Percentiles rank a stretch among this genome's conserved stretches.
These are phyloP conservation scores for Ilex aquifolium DNA, from an alignment of 257 asterid species.

Conservation along the genomic window DNA sequence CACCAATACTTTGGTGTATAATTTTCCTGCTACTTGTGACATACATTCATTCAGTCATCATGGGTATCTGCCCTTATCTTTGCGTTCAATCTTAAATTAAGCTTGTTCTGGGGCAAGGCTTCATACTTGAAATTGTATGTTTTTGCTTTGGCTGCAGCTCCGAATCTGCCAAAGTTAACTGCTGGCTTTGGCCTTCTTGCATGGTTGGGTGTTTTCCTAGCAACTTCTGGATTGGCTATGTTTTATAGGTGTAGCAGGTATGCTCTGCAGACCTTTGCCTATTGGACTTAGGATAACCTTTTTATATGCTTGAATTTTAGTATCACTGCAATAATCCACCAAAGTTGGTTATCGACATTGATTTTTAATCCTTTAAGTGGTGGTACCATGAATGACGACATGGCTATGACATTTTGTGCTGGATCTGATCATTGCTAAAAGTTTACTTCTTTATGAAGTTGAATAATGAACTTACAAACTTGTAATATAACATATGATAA, in stretches of 20 bases:
- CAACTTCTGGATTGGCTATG: slow-evolving; percentile 61
- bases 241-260: slow-evolving; percentile 98
- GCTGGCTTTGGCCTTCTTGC: slow-evolving; percentile 83
- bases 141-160: slow-evolving; percentile 45
- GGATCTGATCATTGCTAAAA: neutral
- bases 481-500: too few species aligned
- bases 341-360: too few species aligned
- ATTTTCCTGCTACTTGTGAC: slow-evolving; percentile 62
- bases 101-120: neutral
- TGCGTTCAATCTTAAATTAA: slow-evolving; percentile 5
- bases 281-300: too few species aligned
- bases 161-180: slow-evolving; percentile 79
- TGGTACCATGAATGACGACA: too few species aligned
- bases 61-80: slow-evolving; percentile 42
- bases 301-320: too few species aligned
- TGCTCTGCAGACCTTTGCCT: neutral
- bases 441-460: neutral
- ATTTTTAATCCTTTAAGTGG: too few species aligned
- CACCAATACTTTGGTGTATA: slow-evolving; percentile 82
- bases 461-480: neutral
- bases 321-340: too few species aligned
- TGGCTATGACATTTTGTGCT: too few species aligned
- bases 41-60: slow-evolving; percentile 67
- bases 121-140: slow-evolving; percentile 9
- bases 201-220: slow-evolving; percentile 86